phyloP scores from a whole-genome alignment of 1,284 basidiomycete species.

The Sanghuangporus weigelae region DNA sequence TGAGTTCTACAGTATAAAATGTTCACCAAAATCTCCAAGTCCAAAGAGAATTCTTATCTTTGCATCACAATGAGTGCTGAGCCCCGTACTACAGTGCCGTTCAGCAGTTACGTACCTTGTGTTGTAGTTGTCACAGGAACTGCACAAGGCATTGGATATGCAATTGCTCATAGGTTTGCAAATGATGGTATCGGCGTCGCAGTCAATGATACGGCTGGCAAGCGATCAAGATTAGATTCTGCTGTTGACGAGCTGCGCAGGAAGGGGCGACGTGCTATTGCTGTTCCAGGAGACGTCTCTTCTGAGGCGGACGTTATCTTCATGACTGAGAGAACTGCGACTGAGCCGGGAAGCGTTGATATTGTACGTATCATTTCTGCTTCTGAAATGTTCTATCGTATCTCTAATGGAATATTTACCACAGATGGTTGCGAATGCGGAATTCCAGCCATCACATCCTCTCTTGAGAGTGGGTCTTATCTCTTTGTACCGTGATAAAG shows the following conservation, averaged over 20 bases:
- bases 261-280: conserved; percentile 5
- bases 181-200: conserved; percentile 19
- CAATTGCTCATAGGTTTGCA: conserved; percentile 17
- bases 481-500: background rate
- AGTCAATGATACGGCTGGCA: conserved; percentile 18
- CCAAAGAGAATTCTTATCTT: background rate
- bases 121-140: conserved; percentile 12
- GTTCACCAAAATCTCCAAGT: too few relatives aligned
- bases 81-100: background rate
- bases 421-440: conserved; percentile 22
- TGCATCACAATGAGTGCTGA: background rate
- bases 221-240: background rate
- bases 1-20: too few relatives aligned
- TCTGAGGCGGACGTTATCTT: conserved; percentile 3
- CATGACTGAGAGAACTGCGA: conserved; percentile 3
- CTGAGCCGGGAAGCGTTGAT: conserved; percentile 8
- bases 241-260: conserved; percentile 6
- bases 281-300: conserved; percentile 8
- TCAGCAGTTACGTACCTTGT: background rate
- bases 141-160: conserved; percentile 23
- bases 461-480: conserved; percentile 3
- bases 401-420: background rate
- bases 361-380: conserved; percentile 4
- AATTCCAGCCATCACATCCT: background rate
- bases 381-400: background rate